Base-by-base conservation (phyloP, 768 basidiomycete genomes). In the Russula vinacea region DNA sequence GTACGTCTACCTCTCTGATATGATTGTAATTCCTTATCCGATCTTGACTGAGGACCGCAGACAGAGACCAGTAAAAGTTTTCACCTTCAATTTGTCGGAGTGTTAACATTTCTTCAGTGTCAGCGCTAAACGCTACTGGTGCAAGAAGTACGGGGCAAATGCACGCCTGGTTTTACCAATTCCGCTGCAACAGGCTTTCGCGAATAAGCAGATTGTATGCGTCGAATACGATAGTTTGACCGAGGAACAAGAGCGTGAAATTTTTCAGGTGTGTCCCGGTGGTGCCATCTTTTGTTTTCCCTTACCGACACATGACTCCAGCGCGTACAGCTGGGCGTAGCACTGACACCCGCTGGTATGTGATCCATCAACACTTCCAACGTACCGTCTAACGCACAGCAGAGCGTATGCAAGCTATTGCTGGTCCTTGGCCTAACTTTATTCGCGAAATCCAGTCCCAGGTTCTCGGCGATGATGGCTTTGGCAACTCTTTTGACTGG, bases 321-420 rank as follows among this genome's bases (percentile, higher is more conserved):
- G 87, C 80, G 89, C 55, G 89, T 91, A 8, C 89, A 90, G 73
- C 78, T 89, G 3, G 89, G 89, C 8, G 86, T 91, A 80, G 88
- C 89, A 0, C 76, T 90, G 35, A 90, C 88, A 0, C 85, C 86
- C 5, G 84, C 87, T 67, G 86, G 84, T 82, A 62, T 39, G 77
- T 70, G 35, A 40, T 40, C 17, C 19, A 33, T 29, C 10, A 17
- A 51, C 11, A 33, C 19, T 16, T 17, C 33, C 44, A 47, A 16
- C 39, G 5, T 58, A 39, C 45, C 56, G 17, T 33, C 63, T 69
- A 19, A 68, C 57, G 6, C 40, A 11, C 24, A 53, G 26, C 73
- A 81, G 89, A 91, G 70, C 87, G 86, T 71, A 76, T 92, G 13
- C 85, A 88, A 70, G 89, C 88, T 0, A 76, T 84, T 62, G 81